A percentile compares a stretch with the other conserved stretches of the same genome.
phyloP scores from a whole-genome alignment of 495 filamentous ascomycete species.

The Hypoxylon intermedium region DNA sequence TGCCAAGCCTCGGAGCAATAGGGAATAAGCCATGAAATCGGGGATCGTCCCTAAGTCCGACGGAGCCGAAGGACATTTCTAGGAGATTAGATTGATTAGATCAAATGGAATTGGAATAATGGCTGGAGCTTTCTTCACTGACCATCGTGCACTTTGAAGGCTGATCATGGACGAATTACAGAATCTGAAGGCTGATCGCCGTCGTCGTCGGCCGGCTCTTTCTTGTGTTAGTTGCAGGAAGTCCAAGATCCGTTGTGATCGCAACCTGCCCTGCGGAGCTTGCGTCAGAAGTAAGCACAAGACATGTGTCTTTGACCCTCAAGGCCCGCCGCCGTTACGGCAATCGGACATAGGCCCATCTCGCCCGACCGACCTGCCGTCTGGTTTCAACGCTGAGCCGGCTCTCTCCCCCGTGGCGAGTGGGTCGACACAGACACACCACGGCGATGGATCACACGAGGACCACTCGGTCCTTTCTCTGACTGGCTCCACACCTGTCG shows the following conservation, averaged over 20 bases:
- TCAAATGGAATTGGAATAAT: conserved; percentile 4
- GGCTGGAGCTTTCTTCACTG: not conserved
- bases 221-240: conserved; percentile 62
- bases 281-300: conserved; percentile 56
- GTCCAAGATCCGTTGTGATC: conserved; percentile 65
- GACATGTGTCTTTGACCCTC: conserved; percentile 52
- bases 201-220: conserved; percentile 53
- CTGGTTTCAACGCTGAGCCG: conserved; percentile 4
- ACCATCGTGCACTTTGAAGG: not conserved
- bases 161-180: conserved; percentile 13
- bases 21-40: not conserved
- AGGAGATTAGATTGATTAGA: conserved; percentile 25
- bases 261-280: conserved; percentile 57
- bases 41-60: not conserved
- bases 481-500: conserved; percentile 24
- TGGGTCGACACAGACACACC: conserved; percentile 3
- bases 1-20: not conserved
- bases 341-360: conserved; percentile 24
- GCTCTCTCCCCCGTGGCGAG: conserved; percentile 6
- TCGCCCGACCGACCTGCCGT: conserved; percentile 6
- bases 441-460: conserved; percentile 19
- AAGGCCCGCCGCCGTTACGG: conserved; percentile 3
- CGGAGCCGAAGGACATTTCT: conserved; percentile 1
- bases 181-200: conserved; percentile 22
- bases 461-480: conserved; percentile 21